These are phyloP conservation scores for Morella rubra DNA, from an alignment of 306 rosid species.

Conservation along the genomic window DNA sequence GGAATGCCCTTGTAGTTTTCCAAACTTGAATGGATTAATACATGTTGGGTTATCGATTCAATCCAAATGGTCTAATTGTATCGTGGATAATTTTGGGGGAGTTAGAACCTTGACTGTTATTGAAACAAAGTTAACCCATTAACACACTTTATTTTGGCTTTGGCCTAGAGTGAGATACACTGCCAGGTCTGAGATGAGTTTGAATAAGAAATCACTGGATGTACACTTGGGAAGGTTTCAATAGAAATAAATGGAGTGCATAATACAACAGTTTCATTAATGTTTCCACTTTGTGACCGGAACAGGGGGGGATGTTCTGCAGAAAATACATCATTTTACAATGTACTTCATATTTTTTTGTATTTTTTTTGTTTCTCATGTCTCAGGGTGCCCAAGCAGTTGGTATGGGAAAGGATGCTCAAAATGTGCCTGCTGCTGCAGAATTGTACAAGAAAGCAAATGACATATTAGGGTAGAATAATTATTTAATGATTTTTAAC, in stretches of 20 bases:
- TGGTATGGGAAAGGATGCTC: slow-evolving; percentile 98
- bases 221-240: background rate
- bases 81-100: background rate
- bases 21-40: background rate
- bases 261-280: background rate
- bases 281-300: too few species aligned
- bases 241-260: background rate
- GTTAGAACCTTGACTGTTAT: background rate
- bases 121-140: background rate
- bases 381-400: slow-evolving; percentile 91
- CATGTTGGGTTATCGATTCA: too few species aligned
- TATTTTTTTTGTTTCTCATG: slow-evolving; percentile 3
- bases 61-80: background rate
- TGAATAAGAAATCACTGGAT: too few species aligned
- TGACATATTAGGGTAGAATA: slow-evolving; percentile 69
- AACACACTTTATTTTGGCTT: background rate
- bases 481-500: background rate
- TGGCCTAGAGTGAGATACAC: background rate
- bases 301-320: background rate
- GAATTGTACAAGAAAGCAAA: slow-evolving; percentile 74
- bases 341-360: slow-evolving; percentile 8
- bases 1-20: background rate
- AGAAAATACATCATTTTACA: background rate
- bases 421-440: slow-evolving; percentile 71
- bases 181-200: background rate